phyloP scores from a whole-genome alignment of 139 green algal genomes.

The Chloropicon primus region DNA sequence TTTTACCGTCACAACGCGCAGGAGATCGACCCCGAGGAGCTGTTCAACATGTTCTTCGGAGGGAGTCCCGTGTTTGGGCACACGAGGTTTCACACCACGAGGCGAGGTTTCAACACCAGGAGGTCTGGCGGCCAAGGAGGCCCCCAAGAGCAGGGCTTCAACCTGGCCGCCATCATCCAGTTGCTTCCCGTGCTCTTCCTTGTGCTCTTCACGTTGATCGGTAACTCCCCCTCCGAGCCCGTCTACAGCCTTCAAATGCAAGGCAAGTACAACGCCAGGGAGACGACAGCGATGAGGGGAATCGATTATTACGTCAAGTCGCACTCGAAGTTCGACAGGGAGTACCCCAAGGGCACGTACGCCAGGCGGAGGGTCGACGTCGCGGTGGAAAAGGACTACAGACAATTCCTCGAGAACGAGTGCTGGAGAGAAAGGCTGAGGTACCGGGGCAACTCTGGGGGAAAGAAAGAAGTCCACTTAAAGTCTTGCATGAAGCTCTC shows the following conservation, averaged over 20 bases:
- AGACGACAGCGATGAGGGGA: neutral
- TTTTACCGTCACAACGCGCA: neutral
- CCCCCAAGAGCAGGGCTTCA: neutral
- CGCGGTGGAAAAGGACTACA: constrained; percentile 6
- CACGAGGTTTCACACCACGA: neutral
- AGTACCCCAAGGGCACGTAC: constrained; percentile 3
- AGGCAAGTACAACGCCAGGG: neutral
- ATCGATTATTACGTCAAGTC: neutral
- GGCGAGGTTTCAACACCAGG: neutral
- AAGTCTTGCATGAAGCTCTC: neutral
- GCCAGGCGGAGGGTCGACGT: neutral
- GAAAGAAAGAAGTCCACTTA: neutral
- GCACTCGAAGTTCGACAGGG: neutral
- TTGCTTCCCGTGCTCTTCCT: constrained; percentile 32
- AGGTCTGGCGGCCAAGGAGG: constrained; percentile 1
- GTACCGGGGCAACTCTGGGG: neutral
- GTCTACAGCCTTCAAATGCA: neutral
- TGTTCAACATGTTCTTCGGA: constrained; percentile 52
- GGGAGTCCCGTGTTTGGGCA: constrained; percentile 4
- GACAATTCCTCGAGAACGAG: neutral
- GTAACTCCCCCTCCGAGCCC: neutral
- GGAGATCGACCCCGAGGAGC: constrained; percentile 39
- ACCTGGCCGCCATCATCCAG: constrained; percentile 12
- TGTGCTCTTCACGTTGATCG: constrained; percentile 35
- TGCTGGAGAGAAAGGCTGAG: neutral